Evolutionary conservation across 495 filamentous ascomycete genomes (phyloP), one percentile per base, ranked within the genome.

Genomic region (Antarctomyces pellizariae): DNA sequence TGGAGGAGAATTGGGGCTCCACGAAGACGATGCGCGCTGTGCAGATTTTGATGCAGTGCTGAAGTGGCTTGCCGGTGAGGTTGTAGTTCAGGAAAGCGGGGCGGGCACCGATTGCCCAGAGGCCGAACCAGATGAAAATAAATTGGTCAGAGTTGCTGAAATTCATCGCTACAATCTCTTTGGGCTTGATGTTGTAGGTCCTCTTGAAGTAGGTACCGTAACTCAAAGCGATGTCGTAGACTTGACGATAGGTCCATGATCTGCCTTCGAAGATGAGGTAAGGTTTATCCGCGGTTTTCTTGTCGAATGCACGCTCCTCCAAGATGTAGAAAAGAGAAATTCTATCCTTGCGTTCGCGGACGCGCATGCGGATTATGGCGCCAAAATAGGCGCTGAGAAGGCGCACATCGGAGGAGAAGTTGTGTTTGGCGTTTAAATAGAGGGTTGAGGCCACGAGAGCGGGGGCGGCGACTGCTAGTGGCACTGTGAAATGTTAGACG

Each of bases 11-110:
- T 14, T 76, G 62, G 3, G 62, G 60, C 39, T 93, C 83, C 1
- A 91, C 63, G 3, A 97, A 31, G 12, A 91, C 36, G 2, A 95
- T 44, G 7, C 64, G 54, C 2, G 80, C 54, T 0, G 64, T 70
- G 0, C 76, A 75, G 5, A 66, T 62, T 28, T 57, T 67, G 8
- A 95, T 55, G 26, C 75, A 84, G 46, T 97, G 84, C 15, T 70
- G 43, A 32, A 97, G 50, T 2, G 83, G 59, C 15, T 76, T 64
- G 7, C 71, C 74, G 1, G 58, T 56, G 23, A 95, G 46, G 38
- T 93, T 95, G 48, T 86, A 90, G 45, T 97, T 97, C 51, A 97
- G 75, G 33, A 89, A 76, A 0, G 84, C 86, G n/a, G 84, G 82
- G 14, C 62, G 64, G 0, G 77, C 83, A 0, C 86, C 86, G 21